phyloP scores from a whole-genome alignment of 768 basidiomycete species.

The Tephrocybe sp. region DNA sequence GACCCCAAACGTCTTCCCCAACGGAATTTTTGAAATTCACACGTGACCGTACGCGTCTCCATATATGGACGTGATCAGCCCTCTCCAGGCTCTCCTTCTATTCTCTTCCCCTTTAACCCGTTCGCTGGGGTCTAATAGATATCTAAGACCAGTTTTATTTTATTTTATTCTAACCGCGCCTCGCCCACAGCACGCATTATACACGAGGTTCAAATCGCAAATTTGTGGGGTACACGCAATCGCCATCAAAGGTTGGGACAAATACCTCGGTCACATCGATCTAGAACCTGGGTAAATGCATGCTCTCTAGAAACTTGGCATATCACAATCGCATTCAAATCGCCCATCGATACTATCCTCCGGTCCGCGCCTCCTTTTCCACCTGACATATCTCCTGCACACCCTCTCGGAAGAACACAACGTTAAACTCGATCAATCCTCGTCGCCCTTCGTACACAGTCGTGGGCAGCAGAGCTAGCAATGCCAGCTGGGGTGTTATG shows the following conservation, averaged over 20 bases:
- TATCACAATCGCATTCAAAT: neutral
- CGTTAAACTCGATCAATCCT: slow-evolving; percentile 82
- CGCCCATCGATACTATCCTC: slow-evolving; percentile 20
- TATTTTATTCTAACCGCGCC: neutral
- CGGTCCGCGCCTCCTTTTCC: slow-evolving; percentile 56
- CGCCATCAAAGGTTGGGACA: slow-evolving; percentile 3
- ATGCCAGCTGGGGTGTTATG: slow-evolving; percentile 67
- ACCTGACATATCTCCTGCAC: slow-evolving; percentile 79
- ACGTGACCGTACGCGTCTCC: slow-evolving; percentile 32
- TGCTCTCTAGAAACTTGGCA: neutral
- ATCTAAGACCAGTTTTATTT: neutral
- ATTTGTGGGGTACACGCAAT: slow-evolving; percentile 8
- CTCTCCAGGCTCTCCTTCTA: neutral
- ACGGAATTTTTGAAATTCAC: slow-evolving; percentile 34
- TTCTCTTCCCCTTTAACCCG: too few species aligned
- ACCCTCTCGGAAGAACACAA: slow-evolving; percentile 81
- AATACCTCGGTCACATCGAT: slow-evolving; percentile 9
- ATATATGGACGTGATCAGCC: neutral
- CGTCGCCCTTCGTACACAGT: slow-evolving; percentile 68
- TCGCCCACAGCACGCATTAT: neutral
- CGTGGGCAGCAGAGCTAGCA: slow-evolving; percentile 73
- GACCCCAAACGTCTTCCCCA: slow-evolving; percentile 46
- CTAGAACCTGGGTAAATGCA: slow-evolving; percentile 4
- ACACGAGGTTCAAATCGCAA: slow-evolving; percentile 1
- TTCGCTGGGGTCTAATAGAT: neutral